Percentiles rank a stretch among this genome's conserved stretches.
phyloP scores from a whole-genome alignment of 2,329 filamentous ascomycete genomes.

The Paraphaeosphaeria sporulosa region DNA sequence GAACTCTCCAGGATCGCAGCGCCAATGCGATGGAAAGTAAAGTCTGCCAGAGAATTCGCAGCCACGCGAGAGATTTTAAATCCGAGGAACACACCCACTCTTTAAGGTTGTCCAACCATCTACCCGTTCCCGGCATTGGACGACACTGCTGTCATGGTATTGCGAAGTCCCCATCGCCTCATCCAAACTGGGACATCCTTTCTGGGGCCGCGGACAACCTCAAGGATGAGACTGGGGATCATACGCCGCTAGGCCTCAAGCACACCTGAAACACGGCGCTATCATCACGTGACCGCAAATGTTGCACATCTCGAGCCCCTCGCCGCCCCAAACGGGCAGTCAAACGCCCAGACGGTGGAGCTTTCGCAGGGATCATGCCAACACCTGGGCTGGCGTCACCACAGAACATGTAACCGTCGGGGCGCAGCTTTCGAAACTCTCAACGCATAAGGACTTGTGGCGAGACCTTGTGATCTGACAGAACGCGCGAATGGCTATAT shows the following conservation, averaged over 20 bases:
- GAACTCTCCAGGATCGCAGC: background rate
- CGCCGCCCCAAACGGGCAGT: background rate
- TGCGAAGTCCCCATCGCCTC: constrained; percentile 2
- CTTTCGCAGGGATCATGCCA: constrained; percentile 6
- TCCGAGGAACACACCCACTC: background rate
- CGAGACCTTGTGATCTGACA: constrained; percentile 11
- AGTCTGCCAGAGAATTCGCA: background rate
- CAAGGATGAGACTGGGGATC: constrained; percentile 16
- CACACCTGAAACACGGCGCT: constrained; percentile 11
- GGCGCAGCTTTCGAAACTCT: constrained; percentile 26
- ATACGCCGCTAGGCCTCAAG: constrained; percentile 14
- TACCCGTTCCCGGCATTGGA: background rate
- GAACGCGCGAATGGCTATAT: constrained; percentile 17
- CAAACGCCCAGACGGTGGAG: constrained; percentile 4
- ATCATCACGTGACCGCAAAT: constrained; percentile 11
- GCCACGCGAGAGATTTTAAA: background rate
- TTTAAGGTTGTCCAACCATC: too few species aligned
- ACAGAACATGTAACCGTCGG: constrained; percentile 23
- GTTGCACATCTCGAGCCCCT: background rate
- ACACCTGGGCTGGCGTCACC: background rate
- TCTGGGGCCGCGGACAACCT: background rate
- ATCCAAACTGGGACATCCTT: background rate
- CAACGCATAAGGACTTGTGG: constrained; percentile 23
- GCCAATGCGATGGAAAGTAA: background rate
- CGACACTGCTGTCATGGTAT: background rate